phyloP scores from a whole-genome alignment of 208 protist species.

The Trypanosoma brucei region DNA sequence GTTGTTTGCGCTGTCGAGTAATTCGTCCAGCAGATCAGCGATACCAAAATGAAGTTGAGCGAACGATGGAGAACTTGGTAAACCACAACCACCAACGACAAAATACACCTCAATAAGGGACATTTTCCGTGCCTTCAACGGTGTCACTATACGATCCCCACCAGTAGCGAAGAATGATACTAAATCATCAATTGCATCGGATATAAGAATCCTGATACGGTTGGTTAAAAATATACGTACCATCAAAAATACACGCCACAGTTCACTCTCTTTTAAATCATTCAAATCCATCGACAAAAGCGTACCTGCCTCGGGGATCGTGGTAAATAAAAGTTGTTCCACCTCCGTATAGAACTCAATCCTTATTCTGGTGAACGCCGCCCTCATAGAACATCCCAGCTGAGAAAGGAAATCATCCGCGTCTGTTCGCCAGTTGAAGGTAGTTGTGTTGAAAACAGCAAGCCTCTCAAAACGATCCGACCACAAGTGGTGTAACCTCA shows the following conservation, averaged over 20 bases:
- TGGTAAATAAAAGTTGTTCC: slow-evolving; percentile 69
- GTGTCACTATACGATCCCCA: slow-evolving; percentile 26
- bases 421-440: slow-evolving; percentile 27
- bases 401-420: slow-evolving; percentile 56
- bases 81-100: slow-evolving; percentile 43
- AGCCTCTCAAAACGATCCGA: slow-evolving; percentile 45
- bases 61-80: slow-evolving; percentile 57
- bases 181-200: slow-evolving; percentile 48
- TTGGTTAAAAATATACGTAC: slow-evolving; percentile 76
- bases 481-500: slow-evolving; percentile 50
- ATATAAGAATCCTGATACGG: slow-evolving; percentile 41
- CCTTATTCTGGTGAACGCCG: slow-evolving; percentile 65
- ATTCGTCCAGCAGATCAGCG: slow-evolving; percentile 57
- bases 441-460: slow-evolving; percentile 46
- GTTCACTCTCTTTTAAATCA: slow-evolving; percentile 37
- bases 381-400: slow-evolving; percentile 42
- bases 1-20: slow-evolving; percentile 43
- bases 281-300: slow-evolving; percentile 35
- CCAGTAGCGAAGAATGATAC: slow-evolving; percentile 51
- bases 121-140: slow-evolving; percentile 26
- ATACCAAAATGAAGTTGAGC: slow-evolving; percentile 55
- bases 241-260: slow-evolving; percentile 56
- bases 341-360: slow-evolving; percentile 81
- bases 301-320: slow-evolving; percentile 28
- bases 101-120: slow-evolving; percentile 53